phyloP scores from a whole-genome alignment of 805 yeast genomes.

The Yarrowia bubula region DNA sequence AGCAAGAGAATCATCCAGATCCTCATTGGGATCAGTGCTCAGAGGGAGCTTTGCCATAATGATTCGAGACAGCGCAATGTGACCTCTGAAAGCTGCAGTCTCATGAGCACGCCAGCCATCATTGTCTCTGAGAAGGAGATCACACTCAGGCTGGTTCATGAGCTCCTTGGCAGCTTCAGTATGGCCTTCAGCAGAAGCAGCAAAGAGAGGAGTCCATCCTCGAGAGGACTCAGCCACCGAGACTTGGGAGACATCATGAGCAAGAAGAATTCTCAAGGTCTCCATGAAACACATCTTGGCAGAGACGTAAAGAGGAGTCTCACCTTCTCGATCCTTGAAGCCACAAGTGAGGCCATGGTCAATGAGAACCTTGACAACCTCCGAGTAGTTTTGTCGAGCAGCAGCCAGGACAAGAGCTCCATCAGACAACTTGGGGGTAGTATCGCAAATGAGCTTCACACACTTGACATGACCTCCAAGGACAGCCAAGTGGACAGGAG shows the following conservation, averaged over 20 bases:
- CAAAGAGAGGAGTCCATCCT: constrained; percentile 93
- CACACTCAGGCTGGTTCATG: constrained; percentile 49
- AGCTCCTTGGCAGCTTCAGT: constrained; percentile 55
- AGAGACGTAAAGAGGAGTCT: constrained; percentile 82
- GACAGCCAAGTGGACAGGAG: constrained; percentile 82
- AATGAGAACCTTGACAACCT: constrained; percentile 54
- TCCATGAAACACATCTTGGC: constrained; percentile 58
- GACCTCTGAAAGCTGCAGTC: constrained; percentile 90
- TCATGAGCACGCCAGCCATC: constrained; percentile 99
- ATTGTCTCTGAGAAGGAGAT: constrained; percentile 59
- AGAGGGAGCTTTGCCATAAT: constrained; percentile 40
- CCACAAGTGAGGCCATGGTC: constrained; percentile 59
- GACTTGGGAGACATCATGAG: constrained; percentile 61
- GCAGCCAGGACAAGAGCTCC: background rate
- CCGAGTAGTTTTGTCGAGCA: constrained; percentile 37
- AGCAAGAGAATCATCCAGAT: background rate
- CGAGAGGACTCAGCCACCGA: constrained; percentile 75
- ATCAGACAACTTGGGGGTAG: constrained; percentile 36
- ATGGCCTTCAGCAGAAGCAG: constrained; percentile 85
- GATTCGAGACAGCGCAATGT: constrained; percentile 62
- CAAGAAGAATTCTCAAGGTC: constrained; percentile 55
- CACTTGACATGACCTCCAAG: constrained; percentile 81
- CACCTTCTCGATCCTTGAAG: constrained; percentile 61
- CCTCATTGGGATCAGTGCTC: background rate
- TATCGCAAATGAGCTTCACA: constrained; percentile 54